Conservation (phyloP, 805 yeast genomes). For the Candida maris region DNA sequence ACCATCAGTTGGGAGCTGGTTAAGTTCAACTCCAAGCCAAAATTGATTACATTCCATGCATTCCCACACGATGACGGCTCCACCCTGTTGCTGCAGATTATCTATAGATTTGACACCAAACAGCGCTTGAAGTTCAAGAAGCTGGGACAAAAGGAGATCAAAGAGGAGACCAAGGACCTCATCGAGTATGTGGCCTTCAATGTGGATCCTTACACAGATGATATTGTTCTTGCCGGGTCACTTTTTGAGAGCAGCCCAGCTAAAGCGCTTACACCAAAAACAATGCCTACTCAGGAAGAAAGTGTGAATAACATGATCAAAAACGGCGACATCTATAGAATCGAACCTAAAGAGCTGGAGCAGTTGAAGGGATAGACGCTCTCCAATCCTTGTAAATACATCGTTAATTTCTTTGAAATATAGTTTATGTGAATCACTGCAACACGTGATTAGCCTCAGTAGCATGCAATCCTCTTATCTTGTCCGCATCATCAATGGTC, state of each 20-base stretch:
- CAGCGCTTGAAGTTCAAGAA: constrained; percentile 53
- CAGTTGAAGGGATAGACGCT: constrained; percentile 3
- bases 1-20: constrained; percentile 74
- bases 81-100: constrained; percentile 41
- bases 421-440: constrained; percentile 4
- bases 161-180: constrained; percentile 47
- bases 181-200: constrained; percentile 59
- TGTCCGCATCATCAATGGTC: constrained; percentile 15
- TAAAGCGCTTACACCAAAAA: constrained; percentile 31
- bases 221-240: constrained; percentile 59
- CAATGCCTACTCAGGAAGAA: constrained; percentile 26
- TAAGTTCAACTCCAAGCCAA: constrained; percentile 68
- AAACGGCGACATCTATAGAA: constrained; percentile 36
- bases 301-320: constrained; percentile 30
- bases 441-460: constrained; percentile 19
- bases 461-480: constrained; percentile 12
- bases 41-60: constrained; percentile 62
- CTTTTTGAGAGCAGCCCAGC: constrained; percentile 55
- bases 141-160: constrained; percentile 40
- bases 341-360: constrained; percentile 29
- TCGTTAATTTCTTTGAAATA: background rate
- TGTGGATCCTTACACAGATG: constrained; percentile 57
- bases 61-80: constrained; percentile 42
- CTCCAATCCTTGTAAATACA: constrained; percentile 6
- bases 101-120: constrained; percentile 58